Conservation (phyloP, 2,329 filamentous ascomycete species). For the Penicillium verrucosum region DNA sequence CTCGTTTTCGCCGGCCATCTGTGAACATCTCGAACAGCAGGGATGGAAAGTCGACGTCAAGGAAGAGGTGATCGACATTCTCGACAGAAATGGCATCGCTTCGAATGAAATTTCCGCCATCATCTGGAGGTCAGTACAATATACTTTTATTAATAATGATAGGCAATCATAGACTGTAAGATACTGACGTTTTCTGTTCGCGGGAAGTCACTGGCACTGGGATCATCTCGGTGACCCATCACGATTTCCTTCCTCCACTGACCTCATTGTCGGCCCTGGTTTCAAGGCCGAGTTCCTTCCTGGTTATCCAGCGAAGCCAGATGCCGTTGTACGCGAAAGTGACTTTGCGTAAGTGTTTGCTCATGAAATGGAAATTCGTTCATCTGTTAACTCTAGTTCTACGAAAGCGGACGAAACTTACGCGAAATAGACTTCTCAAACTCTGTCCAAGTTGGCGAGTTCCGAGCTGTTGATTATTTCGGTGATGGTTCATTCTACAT, state of each 20-base stretch:
- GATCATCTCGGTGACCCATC: conserved; percentile 46
- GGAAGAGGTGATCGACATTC: conserved; percentile 8
- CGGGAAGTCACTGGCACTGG: conserved; percentile 34
- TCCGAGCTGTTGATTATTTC: conserved; percentile 43
- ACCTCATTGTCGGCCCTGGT: conserved; percentile 49
- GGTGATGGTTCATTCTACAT: conserved; percentile 44
- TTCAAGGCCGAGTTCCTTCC: conserved; percentile 45
- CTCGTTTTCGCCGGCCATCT: conserved; percentile 33
- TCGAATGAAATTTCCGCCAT: conserved; percentile 4
- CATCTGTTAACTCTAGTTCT: too few species aligned
- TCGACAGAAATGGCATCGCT: background rate
- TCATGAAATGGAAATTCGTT: too few species aligned
- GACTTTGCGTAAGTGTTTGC: conserved; percentile 38
- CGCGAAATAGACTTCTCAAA: conserved; percentile 28
- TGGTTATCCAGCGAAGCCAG: conserved; percentile 43
- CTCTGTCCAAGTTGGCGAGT: conserved; percentile 23
- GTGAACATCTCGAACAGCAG: background rate
- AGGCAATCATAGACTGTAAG: background rate
- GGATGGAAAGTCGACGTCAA: background rate
- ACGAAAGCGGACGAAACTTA: background rate
- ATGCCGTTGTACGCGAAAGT: conserved; percentile 40
- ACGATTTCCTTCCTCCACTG: conserved; percentile 43
- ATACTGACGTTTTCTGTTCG: background rate
- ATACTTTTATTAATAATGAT: background rate
- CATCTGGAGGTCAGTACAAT: conserved; percentile 4